These are phyloP conservation scores for Luffa aegyptiaca DNA, from an alignment of 306 rosid genomes.

Conservation along the genomic window DNA sequence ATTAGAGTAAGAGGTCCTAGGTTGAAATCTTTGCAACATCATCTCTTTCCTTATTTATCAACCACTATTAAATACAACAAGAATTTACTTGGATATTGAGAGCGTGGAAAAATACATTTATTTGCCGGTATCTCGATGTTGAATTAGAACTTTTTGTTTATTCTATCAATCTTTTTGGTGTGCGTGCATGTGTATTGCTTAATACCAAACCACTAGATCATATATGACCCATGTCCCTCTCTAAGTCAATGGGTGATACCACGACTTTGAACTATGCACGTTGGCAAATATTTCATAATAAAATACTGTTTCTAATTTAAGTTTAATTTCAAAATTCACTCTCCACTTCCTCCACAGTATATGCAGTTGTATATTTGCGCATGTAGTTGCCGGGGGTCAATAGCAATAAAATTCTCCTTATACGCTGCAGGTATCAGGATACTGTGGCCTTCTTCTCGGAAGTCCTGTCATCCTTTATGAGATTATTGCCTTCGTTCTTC, in stretches of 20 bases:
- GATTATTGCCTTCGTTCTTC: slow-evolving; percentile 82
- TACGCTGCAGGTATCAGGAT: slow-evolving; percentile 83
- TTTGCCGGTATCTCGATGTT: neutral
- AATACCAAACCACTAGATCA: neutral
- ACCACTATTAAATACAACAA: neutral
- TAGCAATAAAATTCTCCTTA: slow-evolving; percentile 4
- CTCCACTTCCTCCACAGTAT: neutral
- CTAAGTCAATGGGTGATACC: neutral
- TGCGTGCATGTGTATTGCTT: neutral
- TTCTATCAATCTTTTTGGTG: neutral
- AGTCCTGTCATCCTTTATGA: slow-evolving; percentile 92
- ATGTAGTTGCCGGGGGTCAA: neutral
- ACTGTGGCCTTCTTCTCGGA: slow-evolving; percentile 86
- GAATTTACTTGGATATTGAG: neutral
- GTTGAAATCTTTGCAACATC: neutral
- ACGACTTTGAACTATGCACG: neutral
- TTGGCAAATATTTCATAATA: too few species aligned
- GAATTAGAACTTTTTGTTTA: neutral
- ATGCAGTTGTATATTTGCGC: neutral
- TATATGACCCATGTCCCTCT: neutral
- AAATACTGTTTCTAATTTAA: neutral
- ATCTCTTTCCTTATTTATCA: neutral
- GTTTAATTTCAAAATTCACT: neutral
- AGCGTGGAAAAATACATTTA: neutral
- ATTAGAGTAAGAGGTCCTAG: neutral